phyloP scores from a whole-genome alignment of 2,329 filamentous ascomycete species.

The Colletotrichum higginsianum region DNA sequence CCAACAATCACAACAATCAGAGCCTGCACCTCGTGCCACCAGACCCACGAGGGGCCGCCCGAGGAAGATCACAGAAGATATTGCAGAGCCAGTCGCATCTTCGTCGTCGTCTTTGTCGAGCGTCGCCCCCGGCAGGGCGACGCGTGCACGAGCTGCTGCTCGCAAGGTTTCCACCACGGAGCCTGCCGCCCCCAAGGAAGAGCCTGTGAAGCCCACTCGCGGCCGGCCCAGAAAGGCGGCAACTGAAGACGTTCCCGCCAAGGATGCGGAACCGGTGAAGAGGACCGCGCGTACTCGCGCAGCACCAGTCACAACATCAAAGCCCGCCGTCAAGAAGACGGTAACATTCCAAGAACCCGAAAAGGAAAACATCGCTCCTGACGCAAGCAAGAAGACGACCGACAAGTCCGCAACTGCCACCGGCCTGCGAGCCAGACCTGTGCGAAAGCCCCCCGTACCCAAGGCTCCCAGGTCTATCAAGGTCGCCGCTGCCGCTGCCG shows the following conservation, averaged over 20 bases:
- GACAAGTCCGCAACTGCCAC: slow-evolving; percentile 47
- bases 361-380: slow-evolving; percentile 73
- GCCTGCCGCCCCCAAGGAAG: slow-evolving; percentile 40
- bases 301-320: slow-evolving; percentile 51
- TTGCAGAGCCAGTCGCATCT: slow-evolving; percentile 29
- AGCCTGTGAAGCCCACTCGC: slow-evolving; percentile 55
- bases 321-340: slow-evolving; percentile 69
- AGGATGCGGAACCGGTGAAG: slow-evolving; percentile 47
- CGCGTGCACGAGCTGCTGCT: slow-evolving; percentile 49
- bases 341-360: slow-evolving; percentile 76
- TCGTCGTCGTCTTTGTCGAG: slow-evolving; percentile 40
- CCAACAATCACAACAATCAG: slow-evolving; percentile 47
- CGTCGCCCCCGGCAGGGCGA: slow-evolving; percentile 46
- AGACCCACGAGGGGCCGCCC: slow-evolving; percentile 62
- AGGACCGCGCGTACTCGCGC: slow-evolving; percentile 47
- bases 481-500: slow-evolving; percentile 43
- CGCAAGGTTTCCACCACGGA: slow-evolving; percentile 48
- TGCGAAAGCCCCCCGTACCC: slow-evolving; percentile 60
- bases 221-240: slow-evolving; percentile 60
- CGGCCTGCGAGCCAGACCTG: slow-evolving; percentile 59
- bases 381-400: slow-evolving; percentile 53
- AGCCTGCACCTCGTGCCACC: slow-evolving; percentile 49
- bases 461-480: slow-evolving; percentile 49
- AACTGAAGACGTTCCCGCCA: slow-evolving; percentile 44
- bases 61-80: slow-evolving; percentile 56